phyloP scores from a whole-genome alignment of 176 grass and related monocot species.

The Oryza australiensis region DNA sequence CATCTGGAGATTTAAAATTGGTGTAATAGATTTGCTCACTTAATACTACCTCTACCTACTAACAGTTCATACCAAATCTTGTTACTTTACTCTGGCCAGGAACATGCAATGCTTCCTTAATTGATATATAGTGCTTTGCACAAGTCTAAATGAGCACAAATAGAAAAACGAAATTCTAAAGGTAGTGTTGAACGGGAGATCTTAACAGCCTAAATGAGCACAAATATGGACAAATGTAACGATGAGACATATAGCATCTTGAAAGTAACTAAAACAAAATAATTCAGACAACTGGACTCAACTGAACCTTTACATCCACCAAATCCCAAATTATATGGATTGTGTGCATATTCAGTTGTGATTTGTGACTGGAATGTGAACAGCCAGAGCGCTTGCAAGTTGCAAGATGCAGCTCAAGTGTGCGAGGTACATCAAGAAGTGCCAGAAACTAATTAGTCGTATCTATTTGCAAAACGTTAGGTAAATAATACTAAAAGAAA shows the following conservation, averaged over 20 bases:
- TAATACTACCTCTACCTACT: not conserved
- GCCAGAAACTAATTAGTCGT: not conserved
- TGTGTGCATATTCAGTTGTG: not conserved
- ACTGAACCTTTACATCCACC: not conserved
- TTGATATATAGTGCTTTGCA: not conserved
- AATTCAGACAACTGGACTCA: not conserved
- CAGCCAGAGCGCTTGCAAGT: constrained; percentile 1
- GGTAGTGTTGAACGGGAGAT: not conserved
- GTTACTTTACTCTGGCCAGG: not conserved
- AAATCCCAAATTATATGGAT: not conserved
- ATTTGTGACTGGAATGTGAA: not conserved
- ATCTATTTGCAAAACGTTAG: not conserved
- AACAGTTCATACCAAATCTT: not conserved
- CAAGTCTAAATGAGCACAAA: not conserved
- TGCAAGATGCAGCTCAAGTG: not conserved
- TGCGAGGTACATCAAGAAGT: constrained; percentile 11
- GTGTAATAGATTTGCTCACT: not conserved
- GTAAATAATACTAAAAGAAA: not conserved
- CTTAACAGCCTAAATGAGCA: not conserved
- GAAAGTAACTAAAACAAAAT: not conserved
- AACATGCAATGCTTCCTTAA: constrained; percentile 12
- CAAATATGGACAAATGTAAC: not conserved
- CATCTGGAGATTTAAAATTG: not conserved
- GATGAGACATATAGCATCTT: not conserved
- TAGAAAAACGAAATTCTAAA: not conserved